Conservation (phyloP, 768 basidiomycete species). For the Leccinum sublutescens region DNA sequence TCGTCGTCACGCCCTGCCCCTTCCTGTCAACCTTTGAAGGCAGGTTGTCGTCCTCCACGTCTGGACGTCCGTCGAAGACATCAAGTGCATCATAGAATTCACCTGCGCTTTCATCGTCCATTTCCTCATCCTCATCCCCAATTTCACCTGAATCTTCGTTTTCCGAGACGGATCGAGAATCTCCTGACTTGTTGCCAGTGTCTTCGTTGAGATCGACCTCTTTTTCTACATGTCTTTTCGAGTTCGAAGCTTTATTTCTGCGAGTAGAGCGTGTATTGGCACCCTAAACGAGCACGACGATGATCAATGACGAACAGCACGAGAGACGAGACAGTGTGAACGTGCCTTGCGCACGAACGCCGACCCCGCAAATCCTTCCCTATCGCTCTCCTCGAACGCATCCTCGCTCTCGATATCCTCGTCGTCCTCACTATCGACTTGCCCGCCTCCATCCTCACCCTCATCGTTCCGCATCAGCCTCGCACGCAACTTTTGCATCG, state of each 20-base stretch:
- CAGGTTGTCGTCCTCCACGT: conserved; percentile 23
- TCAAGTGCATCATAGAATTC: conserved; percentile 66
- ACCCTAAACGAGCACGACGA: conserved; percentile 9
- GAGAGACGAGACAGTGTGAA: neutral
- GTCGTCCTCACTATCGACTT: conserved; percentile 68
- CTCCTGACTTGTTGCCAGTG: conserved; percentile 30
- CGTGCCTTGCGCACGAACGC: conserved; percentile 31
- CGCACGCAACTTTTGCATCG: conserved; percentile 37
- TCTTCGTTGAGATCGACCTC: conserved; percentile 72
- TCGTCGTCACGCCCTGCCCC: conserved; percentile 40
- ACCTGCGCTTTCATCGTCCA: conserved; percentile 47
- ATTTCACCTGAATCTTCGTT: conserved; percentile 31
- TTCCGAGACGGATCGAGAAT: conserved; percentile 16
- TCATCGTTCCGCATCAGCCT: conserved; percentile 52
- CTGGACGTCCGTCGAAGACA: conserved; percentile 61
- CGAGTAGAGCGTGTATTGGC: conserved; percentile 12
- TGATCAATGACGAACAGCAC: neutral
- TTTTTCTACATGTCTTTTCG: conserved; percentile 35
- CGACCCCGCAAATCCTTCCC: conserved; percentile 73
- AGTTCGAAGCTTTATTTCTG: conserved; percentile 25
- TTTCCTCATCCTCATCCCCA: conserved; percentile 39
- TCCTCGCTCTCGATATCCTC: conserved; percentile 85
- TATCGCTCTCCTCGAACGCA: conserved; percentile 80
- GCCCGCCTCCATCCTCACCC: conserved; percentile 40
- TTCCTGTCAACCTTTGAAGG: conserved; percentile 13